Base-by-base conservation (phyloP, 2,329 filamentous ascomycete genomes). In the Pezicula carpinea region DNA sequence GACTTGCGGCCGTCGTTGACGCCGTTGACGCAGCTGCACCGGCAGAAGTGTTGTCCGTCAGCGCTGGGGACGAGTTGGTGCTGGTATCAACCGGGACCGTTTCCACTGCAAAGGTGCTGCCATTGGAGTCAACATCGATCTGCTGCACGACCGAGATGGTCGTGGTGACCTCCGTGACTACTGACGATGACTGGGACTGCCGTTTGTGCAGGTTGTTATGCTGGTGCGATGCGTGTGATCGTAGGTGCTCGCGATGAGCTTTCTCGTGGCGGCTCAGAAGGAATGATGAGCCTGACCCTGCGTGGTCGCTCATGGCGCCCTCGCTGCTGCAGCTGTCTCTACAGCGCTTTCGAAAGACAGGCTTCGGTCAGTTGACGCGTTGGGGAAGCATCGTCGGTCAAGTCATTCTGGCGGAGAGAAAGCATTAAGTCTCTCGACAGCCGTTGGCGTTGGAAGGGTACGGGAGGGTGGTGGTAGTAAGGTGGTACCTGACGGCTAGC, bases 201-300 rank as follows among this genome's bases (percentile, higher is more conserved):
- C 45, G 35, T 18, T 45, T 53, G 40, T 57, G 53, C 14, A 49
- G 50, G 26, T 56, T 47, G 42, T 57, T 47, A 50, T 53, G 49
- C 44, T 61, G 54, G 26, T 46, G 29, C 26, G 26, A 29, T 29
- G 26, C 10, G 29, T 42, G 51, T 21, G 29, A 19, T 39, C 43
- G 49, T 43, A 31, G 13, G 19, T 61, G 59, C 57, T 62, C 60
- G 45, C 58, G 60, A 54, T 64, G 61, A 63, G 58, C 60, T 42
- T 36, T 49, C 44, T 63, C 51, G 52, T 57, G 50, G 53, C 50
- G 53, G 50, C 59, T 56, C 61, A 62, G 57, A 64, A 63, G 41
- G 62, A 64, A 54, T 64, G 62, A 63, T 63, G 60, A 54, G 56
- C 51, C 46, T 43, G 54, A 52, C 36, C 41, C 29, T 31, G 34